Conservation (phyloP, 495 filamentous ascomycete genomes). For the Baudoinia panamericana region DNA sequence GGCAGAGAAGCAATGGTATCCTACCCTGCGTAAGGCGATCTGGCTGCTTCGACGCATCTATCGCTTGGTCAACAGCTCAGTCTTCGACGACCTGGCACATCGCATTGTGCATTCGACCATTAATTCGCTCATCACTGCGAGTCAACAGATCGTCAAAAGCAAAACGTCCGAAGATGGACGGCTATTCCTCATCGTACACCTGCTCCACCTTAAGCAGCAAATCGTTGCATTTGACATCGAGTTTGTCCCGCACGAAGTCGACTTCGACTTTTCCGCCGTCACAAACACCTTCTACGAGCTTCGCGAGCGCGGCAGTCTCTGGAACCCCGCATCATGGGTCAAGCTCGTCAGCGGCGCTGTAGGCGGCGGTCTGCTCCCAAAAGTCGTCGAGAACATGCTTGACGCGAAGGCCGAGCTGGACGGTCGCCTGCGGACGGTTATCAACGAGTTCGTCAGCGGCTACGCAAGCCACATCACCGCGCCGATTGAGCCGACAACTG, state of each 20-base stretch:
- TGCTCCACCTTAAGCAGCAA: slow-evolving; percentile 80
- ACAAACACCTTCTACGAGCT: slow-evolving; percentile 69
- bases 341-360: slow-evolving; percentile 29
- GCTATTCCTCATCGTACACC: slow-evolving; percentile 81
- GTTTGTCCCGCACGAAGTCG: slow-evolving; percentile 57
- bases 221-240: slow-evolving; percentile 87
- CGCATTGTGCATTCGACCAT: slow-evolving; percentile 65
- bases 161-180: slow-evolving; percentile 55
- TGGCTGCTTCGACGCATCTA: slow-evolving; percentile 78
- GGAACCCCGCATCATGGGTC: slow-evolving; percentile 49
- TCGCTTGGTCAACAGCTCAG: slow-evolving; percentile 61
- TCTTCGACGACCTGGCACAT: slow-evolving; percentile 68
- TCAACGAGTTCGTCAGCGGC: slow-evolving; percentile 61
- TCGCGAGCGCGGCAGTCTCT: slow-evolving; percentile 53
- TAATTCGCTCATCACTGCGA: slow-evolving; percentile 44
- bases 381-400: slow-evolving; percentile 34
- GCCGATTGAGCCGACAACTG: slow-evolving; percentile 27
- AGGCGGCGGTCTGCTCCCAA: slow-evolving; percentile 22
- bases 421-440: slow-evolving; percentile 58
- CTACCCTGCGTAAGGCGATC: slow-evolving; percentile 62
- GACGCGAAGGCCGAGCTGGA: slow-evolving; percentile 60
- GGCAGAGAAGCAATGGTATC: slow-evolving; percentile 42
- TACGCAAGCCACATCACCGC: slow-evolving; percentile 45
- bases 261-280: slow-evolving; percentile 65
- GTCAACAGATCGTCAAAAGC: slow-evolving; percentile 37